Conservation (phyloP, 306 rosid species). For the Begonia fuchsioides region DNA sequence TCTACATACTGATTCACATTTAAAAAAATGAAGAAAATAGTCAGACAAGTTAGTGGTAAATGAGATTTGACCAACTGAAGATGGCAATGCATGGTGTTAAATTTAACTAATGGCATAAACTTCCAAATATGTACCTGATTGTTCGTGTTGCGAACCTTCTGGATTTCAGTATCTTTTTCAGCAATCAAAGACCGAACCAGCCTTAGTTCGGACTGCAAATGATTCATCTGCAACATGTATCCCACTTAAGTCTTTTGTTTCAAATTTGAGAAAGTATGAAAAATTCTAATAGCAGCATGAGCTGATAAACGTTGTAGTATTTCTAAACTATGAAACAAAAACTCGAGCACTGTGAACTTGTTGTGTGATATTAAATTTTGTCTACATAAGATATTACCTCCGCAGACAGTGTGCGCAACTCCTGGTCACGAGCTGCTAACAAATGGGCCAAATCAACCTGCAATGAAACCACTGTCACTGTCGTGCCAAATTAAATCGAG, state of each 20-base stretch:
- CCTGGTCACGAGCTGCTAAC: constrained; percentile 96
- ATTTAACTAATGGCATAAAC: no score
- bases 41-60: no score
- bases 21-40: no score
- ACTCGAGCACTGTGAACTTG: no score
- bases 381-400: constrained; percentile 44
- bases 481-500: no score
- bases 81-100: no score
- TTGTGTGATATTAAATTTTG: no score
- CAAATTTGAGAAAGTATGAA: no score
- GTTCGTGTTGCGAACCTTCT: constrained; percentile 64
- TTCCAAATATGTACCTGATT: constrained; percentile 37
- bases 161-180: constrained; percentile 80
- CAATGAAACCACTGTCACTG: constrained; percentile 11
- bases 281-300: no score
- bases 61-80: no score
- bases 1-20: constrained; percentile 57
- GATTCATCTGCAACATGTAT: constrained; percentile 59
- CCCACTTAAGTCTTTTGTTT: not conserved
- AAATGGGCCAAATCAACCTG: constrained; percentile 99
- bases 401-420: constrained; percentile 81
- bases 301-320: no score
- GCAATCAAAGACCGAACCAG: constrained; percentile 93
- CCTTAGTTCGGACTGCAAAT: constrained; percentile 75
- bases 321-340: no score